Evolutionary conservation across 768 basidiomycete genomes (phyloP).

Genomic region (Galerina sulciceps): DNA sequence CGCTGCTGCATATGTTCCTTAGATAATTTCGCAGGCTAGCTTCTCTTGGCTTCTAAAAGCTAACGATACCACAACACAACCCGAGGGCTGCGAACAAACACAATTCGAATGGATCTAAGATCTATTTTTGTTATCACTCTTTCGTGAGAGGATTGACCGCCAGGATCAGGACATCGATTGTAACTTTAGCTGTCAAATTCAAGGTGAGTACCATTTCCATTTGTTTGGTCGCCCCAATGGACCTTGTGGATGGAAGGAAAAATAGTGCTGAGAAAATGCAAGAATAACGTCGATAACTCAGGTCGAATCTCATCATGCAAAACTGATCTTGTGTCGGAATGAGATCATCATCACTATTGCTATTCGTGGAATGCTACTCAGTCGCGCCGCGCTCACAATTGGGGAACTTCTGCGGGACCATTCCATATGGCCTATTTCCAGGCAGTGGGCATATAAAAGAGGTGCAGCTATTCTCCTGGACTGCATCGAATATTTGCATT

Average conservation of each 20-base stretch:
- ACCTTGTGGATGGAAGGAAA: constrained; percentile 15
- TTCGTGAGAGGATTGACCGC: constrained; percentile 12
- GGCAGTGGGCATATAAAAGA: constrained; percentile 18
- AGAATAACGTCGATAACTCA: constrained; percentile 12
- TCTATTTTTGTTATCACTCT: constrained; percentile 29
- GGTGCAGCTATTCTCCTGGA: background rate
- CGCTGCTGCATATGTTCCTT: constrained; percentile 6
- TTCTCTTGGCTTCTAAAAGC: background rate
- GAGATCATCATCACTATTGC: constrained; percentile 13
- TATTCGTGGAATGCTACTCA: constrained; percentile 14
- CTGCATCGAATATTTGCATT: constrained; percentile 20
- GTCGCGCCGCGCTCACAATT: constrained; percentile 11
- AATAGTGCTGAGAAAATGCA: background rate
- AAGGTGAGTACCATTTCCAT: constrained; percentile 9
- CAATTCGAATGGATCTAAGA: background rate
- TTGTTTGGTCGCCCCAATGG: constrained; percentile 8
- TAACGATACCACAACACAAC: background rate
- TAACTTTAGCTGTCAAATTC: constrained; percentile 6
- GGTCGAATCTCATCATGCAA: constrained; percentile 9
- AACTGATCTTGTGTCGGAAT: constrained; percentile 11
- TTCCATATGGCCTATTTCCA: constrained; percentile 16
- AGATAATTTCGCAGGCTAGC: constrained; percentile 6
- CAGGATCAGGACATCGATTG: constrained; percentile 13
- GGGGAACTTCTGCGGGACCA: constrained; percentile 8
- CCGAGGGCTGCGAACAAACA: background rate